A percentile compares a stretch with the other conserved stretches of the same genome.
phyloP scores from a whole-genome alignment of 2,329 filamentous ascomycete genomes.

The Diplodia seriata region DNA sequence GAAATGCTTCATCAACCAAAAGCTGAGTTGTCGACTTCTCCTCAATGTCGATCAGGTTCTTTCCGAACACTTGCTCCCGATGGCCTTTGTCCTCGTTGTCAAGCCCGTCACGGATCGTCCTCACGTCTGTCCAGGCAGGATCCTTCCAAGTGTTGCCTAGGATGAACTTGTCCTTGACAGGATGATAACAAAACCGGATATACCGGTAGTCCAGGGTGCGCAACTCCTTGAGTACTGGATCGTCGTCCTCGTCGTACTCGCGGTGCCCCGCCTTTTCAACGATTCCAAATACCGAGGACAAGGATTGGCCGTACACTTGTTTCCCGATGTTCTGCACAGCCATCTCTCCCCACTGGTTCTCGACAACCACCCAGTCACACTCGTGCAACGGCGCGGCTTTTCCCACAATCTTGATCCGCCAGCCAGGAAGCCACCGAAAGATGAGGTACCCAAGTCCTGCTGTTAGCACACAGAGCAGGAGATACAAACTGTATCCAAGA shows the following conservation, averaged over 20 bases:
- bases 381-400: slow-evolving; percentile 70
- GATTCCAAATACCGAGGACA: slow-evolving; percentile 73
- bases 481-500: slow-evolving; percentile 72
- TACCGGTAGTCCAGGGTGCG: slow-evolving; percentile 90
- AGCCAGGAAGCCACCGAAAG: slow-evolving; percentile 87
- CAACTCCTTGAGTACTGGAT: slow-evolving; percentile 77
- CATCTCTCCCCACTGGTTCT: slow-evolving; percentile 98
- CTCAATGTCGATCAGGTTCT: slow-evolving; percentile 90
- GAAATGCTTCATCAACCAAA: slow-evolving; percentile 91
- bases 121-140: slow-evolving; percentile 81
- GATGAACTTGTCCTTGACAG: slow-evolving; percentile 85
- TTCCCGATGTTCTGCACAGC: slow-evolving; percentile 72
- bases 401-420: slow-evolving; percentile 80
- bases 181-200: slow-evolving; percentile 90
- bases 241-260: slow-evolving; percentile 73
- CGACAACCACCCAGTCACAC: slow-evolving; percentile 91
- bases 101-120: slow-evolving; percentile 76
- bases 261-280: slow-evolving; percentile 68
- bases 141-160: slow-evolving; percentile 93
- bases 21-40: slow-evolving; percentile 85
- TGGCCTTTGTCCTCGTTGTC: slow-evolving; percentile 87
- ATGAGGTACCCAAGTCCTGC: slow-evolving; percentile 82
- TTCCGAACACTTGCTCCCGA: slow-evolving; percentile 85
- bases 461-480: slow-evolving; percentile 73
- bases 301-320: slow-evolving; percentile 65